Evolutionary conservation across 192 early-diverging fungal genomes (phyloP), one percentile per base, ranked within the genome.

Genomic region (Paraglomus brasilianum): DNA sequence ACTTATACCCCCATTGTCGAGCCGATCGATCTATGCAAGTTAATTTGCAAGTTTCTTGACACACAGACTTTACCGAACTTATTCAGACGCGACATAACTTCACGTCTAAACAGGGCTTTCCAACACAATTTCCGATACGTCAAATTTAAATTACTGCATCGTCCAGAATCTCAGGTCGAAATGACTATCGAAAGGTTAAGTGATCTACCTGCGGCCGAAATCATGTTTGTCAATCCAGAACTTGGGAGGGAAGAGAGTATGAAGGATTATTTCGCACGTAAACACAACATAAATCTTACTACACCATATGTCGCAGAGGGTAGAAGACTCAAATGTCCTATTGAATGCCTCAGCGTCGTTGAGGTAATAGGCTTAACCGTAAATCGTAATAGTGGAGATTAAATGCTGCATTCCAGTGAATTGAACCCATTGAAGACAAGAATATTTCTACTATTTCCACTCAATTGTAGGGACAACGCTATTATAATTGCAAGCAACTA

Each of bases 291-390:
- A 30, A 30, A 30, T 30, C 30, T 98, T 17, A 78, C 72, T 49
- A 95, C 89, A 66, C 89, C 93, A 10, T 85, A 86, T 52, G 76
- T 97, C 45, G 95, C 93, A 4, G 88, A 88, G n/a, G 89, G 94
- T 43, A 75, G 83, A n/a, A 87, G 84, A 66, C 78, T 75, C 39
- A 67, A 78, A 9, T 76, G 88, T 53, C 96, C 96, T 13, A 86
- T 98, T 77, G 96, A 98, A 80, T 82, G 95, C 24, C 95, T 93
- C 80, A 81, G 87, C 17, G 81, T 98, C 48, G 78, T 89, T 41
- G 81, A 87, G 63, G 63, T 65, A 24, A 19, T 48, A 19, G 21
- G 3, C 30, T 30, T 30, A 3, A 30, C 30, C 3, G 30, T 30
- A 30, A 36, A 30, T 64, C 48, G 14, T 47, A 30, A 30, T 30